phyloP scores from a whole-genome alignment of 352 stramenopile species.

The Thalassiosira oceanica region DNA sequence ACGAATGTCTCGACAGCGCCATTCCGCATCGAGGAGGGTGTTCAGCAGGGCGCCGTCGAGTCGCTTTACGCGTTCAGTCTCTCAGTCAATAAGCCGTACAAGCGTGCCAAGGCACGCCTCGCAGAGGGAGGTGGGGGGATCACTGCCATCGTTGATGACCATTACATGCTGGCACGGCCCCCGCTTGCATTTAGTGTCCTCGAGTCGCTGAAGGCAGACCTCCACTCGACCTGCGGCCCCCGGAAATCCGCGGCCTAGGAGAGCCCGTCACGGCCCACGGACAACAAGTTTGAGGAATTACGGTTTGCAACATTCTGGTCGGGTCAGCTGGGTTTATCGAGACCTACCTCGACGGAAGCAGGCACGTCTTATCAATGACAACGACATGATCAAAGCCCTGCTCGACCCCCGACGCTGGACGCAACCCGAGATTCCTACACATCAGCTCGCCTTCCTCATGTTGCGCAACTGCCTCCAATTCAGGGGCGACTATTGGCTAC shows the following conservation, averaged over 20 bases:
- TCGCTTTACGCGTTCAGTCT: background rate
- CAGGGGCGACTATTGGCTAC: slow-evolving; percentile 24
- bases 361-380: background rate
- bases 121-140: background rate
- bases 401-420: slow-evolving; percentile 11
- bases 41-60: slow-evolving; percentile 10
- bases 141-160: slow-evolving; percentile 21
- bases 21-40: slow-evolving; percentile 1
- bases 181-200: too few species aligned
- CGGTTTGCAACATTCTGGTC: slow-evolving; percentile 7
- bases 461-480: slow-evolving; percentile 9
- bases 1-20: background rate
- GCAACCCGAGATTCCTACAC: slow-evolving; percentile 8
- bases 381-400: background rate
- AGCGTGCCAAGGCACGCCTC: background rate
- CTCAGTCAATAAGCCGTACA: background rate
- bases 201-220: too few species aligned
- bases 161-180: slow-evolving; percentile 11
- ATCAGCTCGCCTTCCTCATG: slow-evolving; percentile 3
- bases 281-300: too few species aligned
- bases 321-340: background rate
- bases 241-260: too few species aligned
- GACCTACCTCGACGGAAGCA: background rate
- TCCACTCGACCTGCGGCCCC: too few species aligned
- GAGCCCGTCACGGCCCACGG: too few species aligned